These are phyloP conservation scores for Saccharomyces hybrid DNA, from an alignment of 1,139 yeast genomes.

Conservation along the genomic window DNA sequence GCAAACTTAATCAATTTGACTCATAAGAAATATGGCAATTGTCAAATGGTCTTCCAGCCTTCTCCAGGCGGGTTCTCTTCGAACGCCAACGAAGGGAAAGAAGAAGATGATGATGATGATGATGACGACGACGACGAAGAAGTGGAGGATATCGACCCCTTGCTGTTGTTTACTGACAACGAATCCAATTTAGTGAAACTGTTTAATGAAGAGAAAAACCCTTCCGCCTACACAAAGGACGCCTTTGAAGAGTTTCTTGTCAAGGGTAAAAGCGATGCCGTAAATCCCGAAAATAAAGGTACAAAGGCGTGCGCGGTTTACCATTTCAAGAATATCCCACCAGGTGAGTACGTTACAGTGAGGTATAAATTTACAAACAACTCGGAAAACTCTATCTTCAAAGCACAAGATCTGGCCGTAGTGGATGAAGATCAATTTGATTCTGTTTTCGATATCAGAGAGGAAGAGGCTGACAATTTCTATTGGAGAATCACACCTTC, in stretches of 20 bases:
- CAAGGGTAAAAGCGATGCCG: conserved; percentile 49
- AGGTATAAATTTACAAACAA: conserved; percentile 60
- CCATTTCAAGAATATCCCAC: conserved; percentile 71
- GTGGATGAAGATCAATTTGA: conserved; percentile 77
- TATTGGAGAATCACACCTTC: conserved; percentile 85
- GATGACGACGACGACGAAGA: conserved; percentile 23
- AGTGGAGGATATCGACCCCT: conserved; percentile 64
- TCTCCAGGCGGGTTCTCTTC: conserved; percentile 59
- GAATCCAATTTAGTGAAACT: conserved; percentile 70
- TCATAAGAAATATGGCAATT: conserved; percentile 66
- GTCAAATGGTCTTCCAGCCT: conserved; percentile 72
- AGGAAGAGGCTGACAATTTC: conserved; percentile 88
- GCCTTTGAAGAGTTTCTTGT: conserved; percentile 84
- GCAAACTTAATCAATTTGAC: conserved; percentile 46
- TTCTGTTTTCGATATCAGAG: conserved; percentile 61
- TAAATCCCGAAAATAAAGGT: conserved; percentile 64
- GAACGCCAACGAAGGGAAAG: conserved; percentile 8
- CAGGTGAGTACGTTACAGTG: conserved; percentile 83
- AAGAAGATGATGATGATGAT: conserved; percentile 12
- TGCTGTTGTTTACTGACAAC: conserved; percentile 76
- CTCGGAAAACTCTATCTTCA: conserved; percentile 21
- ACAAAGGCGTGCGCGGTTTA: conserved; percentile 80
- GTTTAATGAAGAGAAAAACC: conserved; percentile 54
- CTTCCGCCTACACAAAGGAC: conserved; percentile 61
- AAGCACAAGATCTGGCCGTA: conserved; percentile 35